These are phyloP conservation scores for Phytophthora crassamura DNA, from an alignment of 352 stramenopile species.

Conservation along the genomic window DNA sequence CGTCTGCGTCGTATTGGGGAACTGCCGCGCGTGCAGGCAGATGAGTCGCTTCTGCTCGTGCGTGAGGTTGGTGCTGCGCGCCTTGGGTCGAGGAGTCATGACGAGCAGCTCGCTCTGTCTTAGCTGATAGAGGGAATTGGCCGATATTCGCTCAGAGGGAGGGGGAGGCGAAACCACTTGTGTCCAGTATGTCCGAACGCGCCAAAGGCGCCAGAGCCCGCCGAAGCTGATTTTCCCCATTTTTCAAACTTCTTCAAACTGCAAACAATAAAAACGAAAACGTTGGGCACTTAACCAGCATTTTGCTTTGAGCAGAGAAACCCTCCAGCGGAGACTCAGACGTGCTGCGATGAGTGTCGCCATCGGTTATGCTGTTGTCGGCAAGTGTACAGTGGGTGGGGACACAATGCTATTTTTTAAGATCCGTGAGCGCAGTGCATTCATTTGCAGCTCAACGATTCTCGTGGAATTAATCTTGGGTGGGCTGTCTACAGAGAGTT, in stretches of 20 bases:
- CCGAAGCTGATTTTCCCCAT: conserved; percentile 15
- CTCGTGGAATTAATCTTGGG: too few species aligned
- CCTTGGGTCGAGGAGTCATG: conserved; percentile 35
- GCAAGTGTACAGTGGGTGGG: too few species aligned
- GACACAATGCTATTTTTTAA: too few species aligned
- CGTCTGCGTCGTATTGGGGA: conserved; percentile 75
- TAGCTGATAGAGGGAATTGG: conserved; percentile 25
- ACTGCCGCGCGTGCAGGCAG: conserved; percentile 74
- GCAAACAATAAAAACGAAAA: too few species aligned
- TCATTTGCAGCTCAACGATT: too few species aligned
- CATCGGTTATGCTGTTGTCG: too few species aligned
- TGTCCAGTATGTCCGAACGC: neutral
- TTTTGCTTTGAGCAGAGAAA: too few species aligned
- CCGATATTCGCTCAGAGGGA: conserved; percentile 19
- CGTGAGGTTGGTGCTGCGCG: conserved; percentile 79
- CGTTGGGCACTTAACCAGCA: too few species aligned
- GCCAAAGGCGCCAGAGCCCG: conserved; percentile 10
- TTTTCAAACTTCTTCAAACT: neutral
- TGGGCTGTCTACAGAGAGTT: too few species aligned
- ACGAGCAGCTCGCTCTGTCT: conserved; percentile 25
- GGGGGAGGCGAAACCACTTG: conserved; percentile 4
- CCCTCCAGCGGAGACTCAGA: too few species aligned
- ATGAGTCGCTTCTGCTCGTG: conserved; percentile 86
- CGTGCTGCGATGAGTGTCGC: too few species aligned
- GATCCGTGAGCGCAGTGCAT: too few species aligned